These are phyloP conservation scores for Fusarium napiforme DNA, from an alignment of 2,329 filamentous ascomycete genomes.

Conservation along the genomic window DNA sequence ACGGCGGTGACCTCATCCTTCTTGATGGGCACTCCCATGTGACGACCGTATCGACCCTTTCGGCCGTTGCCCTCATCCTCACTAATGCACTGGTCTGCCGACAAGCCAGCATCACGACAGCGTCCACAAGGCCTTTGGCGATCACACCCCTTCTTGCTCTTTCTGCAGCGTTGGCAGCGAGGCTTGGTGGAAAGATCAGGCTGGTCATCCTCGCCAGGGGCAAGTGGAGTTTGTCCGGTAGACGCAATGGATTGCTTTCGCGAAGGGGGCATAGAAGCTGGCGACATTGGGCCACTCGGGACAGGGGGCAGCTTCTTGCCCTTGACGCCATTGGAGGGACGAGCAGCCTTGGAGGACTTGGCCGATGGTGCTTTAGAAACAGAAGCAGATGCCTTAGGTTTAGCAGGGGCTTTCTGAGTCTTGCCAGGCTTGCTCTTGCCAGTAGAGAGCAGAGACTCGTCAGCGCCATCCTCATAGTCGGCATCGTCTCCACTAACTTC, in stretches of 20 bases:
- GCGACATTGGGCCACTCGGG: conserved; percentile 65
- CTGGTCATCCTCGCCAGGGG: conserved; percentile 82
- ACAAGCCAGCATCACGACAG: conserved; percentile 95
- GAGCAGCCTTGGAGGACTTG: conserved; percentile 59
- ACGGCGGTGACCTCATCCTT: conserved; percentile 61
- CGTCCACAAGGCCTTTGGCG: conserved; percentile 93
- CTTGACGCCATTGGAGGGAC: conserved; percentile 55
- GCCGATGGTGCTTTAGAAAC: conserved; percentile 47
- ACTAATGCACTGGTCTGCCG: conserved; percentile 92
- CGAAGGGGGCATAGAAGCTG: conserved; percentile 74
- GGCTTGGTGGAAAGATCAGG: conserved; percentile 95
- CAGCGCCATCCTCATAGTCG: conserved; percentile 48
- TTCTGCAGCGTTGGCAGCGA: conserved; percentile 96
- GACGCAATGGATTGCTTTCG: conserved; percentile 82
- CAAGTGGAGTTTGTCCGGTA: conserved; percentile 57
- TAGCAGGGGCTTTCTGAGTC: conserved; percentile 54
- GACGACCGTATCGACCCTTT: conserved; percentile 87
- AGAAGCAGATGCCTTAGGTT: conserved; percentile 53
- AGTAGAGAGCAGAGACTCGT: conserved; percentile 50
- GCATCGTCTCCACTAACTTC: conserved; percentile 51
- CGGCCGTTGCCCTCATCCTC: conserved; percentile 98
- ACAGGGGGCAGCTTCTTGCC: conserved; percentile 61
- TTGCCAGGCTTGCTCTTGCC: conserved; percentile 55
- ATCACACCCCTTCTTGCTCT: conserved; percentile 99
- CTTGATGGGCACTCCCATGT: conserved; percentile 75